These are phyloP conservation scores for Cucumis hystrix DNA, from an alignment of 306 rosid species.

Conservation along the genomic window DNA sequence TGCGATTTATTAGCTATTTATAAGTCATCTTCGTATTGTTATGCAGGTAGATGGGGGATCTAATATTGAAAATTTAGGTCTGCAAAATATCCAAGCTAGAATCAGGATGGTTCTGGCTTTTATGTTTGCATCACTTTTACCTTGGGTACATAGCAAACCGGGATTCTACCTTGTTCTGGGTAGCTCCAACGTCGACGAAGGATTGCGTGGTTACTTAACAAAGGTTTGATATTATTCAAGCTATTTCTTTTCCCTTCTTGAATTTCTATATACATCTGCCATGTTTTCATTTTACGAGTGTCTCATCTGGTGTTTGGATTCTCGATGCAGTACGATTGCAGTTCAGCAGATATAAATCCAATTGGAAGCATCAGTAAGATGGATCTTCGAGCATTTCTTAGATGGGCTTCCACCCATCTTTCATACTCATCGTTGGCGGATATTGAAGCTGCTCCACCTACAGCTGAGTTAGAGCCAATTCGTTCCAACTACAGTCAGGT, in stretches of 20 bases:
- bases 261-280: background rate
- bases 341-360: slow-evolving; percentile 93
- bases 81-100: slow-evolving; percentile 94
- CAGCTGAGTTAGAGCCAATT: slow-evolving; percentile 95
- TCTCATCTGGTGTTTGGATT: slow-evolving; percentile 9
- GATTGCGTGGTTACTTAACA: slow-evolving; percentile 74
- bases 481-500: slow-evolving; percentile 91
- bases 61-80: slow-evolving; percentile 64
- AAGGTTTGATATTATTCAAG: slow-evolving; percentile 35
- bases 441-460: slow-evolving; percentile 94
- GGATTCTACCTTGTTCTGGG: slow-evolving; percentile 95
- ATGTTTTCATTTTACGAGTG: background rate
- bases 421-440: slow-evolving; percentile 70
- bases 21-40: background rate
- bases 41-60: slow-evolving; percentile 85
- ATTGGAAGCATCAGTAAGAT: slow-evolving; percentile 89
- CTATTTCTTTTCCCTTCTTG: background rate
- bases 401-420: slow-evolving; percentile 87
- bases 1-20: background rate
- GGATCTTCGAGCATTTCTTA: slow-evolving; percentile 73
- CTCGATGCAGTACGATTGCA: slow-evolving; percentile 69
- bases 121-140: slow-evolving; percentile 90
- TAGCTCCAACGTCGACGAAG: slow-evolving; percentile 94
- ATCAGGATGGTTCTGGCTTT: slow-evolving; percentile 94
- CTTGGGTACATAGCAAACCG: slow-evolving; percentile 87